Evolutionary conservation across 768 basidiomycete species (phyloP).

Genomic region (Clitopilus hobsonii): DNA sequence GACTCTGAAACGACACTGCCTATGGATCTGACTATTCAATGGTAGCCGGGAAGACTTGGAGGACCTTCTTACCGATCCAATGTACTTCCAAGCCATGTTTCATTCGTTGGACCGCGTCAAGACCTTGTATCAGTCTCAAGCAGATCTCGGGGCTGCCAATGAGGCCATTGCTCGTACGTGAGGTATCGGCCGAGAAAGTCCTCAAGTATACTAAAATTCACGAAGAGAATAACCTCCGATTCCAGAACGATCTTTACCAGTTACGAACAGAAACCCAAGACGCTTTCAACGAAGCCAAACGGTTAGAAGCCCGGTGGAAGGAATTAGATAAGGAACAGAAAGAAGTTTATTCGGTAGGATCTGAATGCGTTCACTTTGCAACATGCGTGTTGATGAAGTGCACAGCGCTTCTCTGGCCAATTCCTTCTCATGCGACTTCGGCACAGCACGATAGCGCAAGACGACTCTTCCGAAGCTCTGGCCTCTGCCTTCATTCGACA

Average conservation of each 20-base stretch:
- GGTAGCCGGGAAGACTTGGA: slow-evolving; percentile 87
- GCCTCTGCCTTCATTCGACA: slow-evolving; percentile 81
- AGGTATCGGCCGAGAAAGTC: background rate
- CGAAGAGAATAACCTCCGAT: slow-evolving; percentile 67
- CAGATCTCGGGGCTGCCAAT: slow-evolving; percentile 79
- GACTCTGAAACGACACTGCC: background rate
- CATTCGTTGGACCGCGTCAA: slow-evolving; percentile 75
- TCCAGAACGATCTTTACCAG: slow-evolving; percentile 72
- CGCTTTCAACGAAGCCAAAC: slow-evolving; percentile 83
- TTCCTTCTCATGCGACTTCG: slow-evolving; percentile 85
- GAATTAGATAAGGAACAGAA: slow-evolving; percentile 85
- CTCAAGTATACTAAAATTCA: slow-evolving; percentile 5
- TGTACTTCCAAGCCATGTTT: slow-evolving; percentile 85
- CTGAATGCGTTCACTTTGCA: background rate
- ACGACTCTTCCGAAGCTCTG: slow-evolving; percentile 81
- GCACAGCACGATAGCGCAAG: slow-evolving; percentile 87
- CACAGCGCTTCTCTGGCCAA: slow-evolving; percentile 76
- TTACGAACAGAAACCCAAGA: slow-evolving; percentile 81
- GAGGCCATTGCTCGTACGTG: slow-evolving; percentile 80
- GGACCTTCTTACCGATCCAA: slow-evolving; percentile 75
- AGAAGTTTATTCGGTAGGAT: slow-evolving; percentile 78
- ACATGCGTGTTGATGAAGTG: background rate
- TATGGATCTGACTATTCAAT: background rate
- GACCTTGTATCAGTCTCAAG: slow-evolving; percentile 67
- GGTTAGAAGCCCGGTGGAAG: slow-evolving; percentile 77